Base-by-base conservation (phyloP, 108 stramenopile species). In the Epipyxis sp. region DNA sequence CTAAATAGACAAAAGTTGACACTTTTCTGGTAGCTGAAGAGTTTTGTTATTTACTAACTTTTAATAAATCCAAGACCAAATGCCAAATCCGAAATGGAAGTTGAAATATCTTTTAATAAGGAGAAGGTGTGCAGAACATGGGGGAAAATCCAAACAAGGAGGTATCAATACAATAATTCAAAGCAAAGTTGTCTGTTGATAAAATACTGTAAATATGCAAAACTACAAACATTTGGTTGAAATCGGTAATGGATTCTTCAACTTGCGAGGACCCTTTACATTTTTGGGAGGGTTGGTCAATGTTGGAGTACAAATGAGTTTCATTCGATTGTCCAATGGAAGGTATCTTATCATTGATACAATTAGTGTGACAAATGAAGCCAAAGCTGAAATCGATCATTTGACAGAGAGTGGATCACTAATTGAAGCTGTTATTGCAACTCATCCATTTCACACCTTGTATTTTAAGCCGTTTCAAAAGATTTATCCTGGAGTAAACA, bases 401-500 rank as follows among this genome's bases (percentile, higher is more conserved):
- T 35, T 65, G 61, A 65, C 61, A 6, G 6, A 65, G 30, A 65
- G 34, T 37, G 61, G 61, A 6, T 10, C 3, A 29, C 34, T 65
- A 25, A 65, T 65, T 65, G 61, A 65, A 37, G 61, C 61, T 10
- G 61, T 65, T 6, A 3, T 65, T 65, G 61, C 61, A 35, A 65
- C 61, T 65, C 61, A 65, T 65, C 61, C 61, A 32, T 65, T 65
- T 32, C 61, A 65, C 25, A 65, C 61, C 27, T 6, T 65, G 30
- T 65, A 35, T 25, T 65, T 65, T 32, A 3, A 3, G 3, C 25
- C 61, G 34, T 65, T 65, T 32, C 61, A 65, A 10, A 3, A 25
- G 3, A 16, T 65, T 32, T 65, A 65, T 37, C 61, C 61, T 10
- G 34, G 34, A 32, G 25, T 32, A 65, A 16, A 10, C 10, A 32